phyloP scores from a whole-genome alignment of 2,329 filamentous ascomycete genomes.

The Clarireedia hainanense region DNA sequence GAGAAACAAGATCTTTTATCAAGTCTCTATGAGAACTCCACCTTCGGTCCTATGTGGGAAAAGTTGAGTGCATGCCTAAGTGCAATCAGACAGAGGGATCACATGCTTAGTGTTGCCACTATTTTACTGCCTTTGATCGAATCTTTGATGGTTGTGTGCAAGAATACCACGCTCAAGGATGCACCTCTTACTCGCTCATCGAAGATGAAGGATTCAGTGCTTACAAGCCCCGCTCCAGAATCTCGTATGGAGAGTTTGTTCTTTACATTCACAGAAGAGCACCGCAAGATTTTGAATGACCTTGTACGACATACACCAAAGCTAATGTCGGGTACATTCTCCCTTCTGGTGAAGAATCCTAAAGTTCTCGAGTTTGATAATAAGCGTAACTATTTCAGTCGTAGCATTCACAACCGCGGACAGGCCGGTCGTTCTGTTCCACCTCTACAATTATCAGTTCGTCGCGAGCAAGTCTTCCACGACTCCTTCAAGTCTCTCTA shows the following conservation, averaged over 20 bases:
- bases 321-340: conserved; percentile 97
- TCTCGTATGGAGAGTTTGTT: conserved; percentile 81
- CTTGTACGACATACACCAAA: conserved; percentile 95
- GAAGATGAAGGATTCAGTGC: conserved; percentile 56
- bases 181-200: conserved; percentile 26
- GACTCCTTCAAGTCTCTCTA: conserved; percentile 98
- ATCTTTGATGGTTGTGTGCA: conserved; percentile 97
- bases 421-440: conserved; percentile 63
- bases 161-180: conserved; percentile 67
- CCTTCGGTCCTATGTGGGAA: conserved; percentile 85
- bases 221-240: conserved; percentile 72
- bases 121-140: conserved; percentile 93
- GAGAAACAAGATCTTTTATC: conserved; percentile 80
- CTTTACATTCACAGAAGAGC: conserved; percentile 95
- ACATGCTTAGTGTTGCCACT: conserved; percentile 94
- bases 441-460: conserved; percentile 74
- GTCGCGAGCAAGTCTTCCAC: conserved; percentile 92
- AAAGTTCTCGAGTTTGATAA: conserved; percentile 99
- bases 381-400: conserved; percentile 98
- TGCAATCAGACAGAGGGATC: conserved; percentile 83
- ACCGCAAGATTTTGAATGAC: conserved; percentile 95
- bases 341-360: conserved; percentile 91
- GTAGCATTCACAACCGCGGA: conserved; percentile 74
- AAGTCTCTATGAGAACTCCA: conserved; percentile 82
- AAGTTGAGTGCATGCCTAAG: conserved; percentile 84